phyloP scores from a whole-genome alignment of 208 protist species.

The Trypanosoma theileri region DNA sequence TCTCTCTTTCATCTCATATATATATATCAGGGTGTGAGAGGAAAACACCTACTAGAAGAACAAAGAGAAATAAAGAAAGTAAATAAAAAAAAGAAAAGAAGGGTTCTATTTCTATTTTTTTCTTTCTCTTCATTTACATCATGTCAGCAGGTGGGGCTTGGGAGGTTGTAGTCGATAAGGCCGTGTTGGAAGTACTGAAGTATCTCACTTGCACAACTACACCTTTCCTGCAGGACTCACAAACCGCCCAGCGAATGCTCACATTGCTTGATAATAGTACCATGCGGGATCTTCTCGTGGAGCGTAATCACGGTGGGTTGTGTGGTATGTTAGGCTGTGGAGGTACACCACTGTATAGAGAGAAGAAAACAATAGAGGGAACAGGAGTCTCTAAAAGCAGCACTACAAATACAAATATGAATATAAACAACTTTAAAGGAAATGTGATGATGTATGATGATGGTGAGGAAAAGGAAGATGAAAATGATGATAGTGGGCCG shows the following conservation, averaged over 20 bases:
- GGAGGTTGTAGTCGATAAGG: slow-evolving; percentile 70
- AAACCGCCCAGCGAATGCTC: slow-evolving; percentile 54
- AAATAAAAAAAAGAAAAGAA: too few relatives aligned
- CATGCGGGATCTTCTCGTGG: slow-evolving; percentile 61
- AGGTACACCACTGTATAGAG: slow-evolving; percentile 32
- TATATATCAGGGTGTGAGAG: too few relatives aligned
- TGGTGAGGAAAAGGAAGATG: slow-evolving; percentile 13
- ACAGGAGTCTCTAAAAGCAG: slow-evolving; percentile 2
- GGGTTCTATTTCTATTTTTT: slow-evolving; percentile 2
- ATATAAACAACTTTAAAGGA: slow-evolving; percentile 8
- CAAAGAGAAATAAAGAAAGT: too few relatives aligned
- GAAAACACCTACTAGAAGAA: too few relatives aligned
- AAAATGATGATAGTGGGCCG: not conserved
- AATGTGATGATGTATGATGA: slow-evolving; percentile 3
- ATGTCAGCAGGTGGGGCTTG: slow-evolving; percentile 43
- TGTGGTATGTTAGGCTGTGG: slow-evolving; percentile 72
- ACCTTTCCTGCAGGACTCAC: slow-evolving; percentile 39
- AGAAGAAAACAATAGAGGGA: not conserved
- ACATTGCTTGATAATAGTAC: slow-evolving; percentile 49
- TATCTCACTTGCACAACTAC: slow-evolving; percentile 49
- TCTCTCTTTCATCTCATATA: not conserved
- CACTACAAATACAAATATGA: slow-evolving; percentile 4
- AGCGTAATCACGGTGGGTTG: slow-evolving; percentile 59
- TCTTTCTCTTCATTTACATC: slow-evolving; percentile 4
- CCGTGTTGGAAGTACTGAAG: slow-evolving; percentile 44